Percentiles rank a stretch among this genome's conserved stretches.
phyloP scores from a whole-genome alignment of 306 rosid genomes.

The Quercus mongolica region DNA sequence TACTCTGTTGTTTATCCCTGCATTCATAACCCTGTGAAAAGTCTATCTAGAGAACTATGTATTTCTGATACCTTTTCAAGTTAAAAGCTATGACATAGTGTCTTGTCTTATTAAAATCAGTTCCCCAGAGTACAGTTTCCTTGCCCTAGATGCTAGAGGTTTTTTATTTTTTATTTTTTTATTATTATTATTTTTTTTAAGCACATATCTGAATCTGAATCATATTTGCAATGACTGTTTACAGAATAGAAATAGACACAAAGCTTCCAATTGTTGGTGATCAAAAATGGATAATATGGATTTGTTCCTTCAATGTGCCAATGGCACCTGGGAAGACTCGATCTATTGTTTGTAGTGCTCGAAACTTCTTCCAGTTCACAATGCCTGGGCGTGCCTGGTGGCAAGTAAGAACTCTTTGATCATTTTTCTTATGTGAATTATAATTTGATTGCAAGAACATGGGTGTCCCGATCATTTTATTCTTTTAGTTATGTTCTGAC shows the following conservation, averaged over 20 bases:
- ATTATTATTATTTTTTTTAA: background rate
- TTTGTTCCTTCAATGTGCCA: conserved; percentile 93
- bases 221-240: conserved; percentile 5
- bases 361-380: conserved; percentile 86
- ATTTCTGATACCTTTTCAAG: background rate
- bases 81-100: background rate
- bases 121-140: background rate
- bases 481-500: background rate
- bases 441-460: background rate
- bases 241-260: conserved; percentile 81
- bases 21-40: background rate
- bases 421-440: background rate
- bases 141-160: background rate
- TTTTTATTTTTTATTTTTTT: background rate
- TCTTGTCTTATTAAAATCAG: background rate
- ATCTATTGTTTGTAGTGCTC: conserved; percentile 94
- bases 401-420: conserved; percentile 59
- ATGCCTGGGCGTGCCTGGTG: conserved; percentile 98
- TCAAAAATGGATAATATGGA: conserved; percentile 92
- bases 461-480: background rate
- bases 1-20: background rate
- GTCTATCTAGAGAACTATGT: background rate
- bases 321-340: conserved; percentile 98
- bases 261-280: conserved; percentile 79
- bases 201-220: background rate